phyloP scores from a whole-genome alignment of 495 filamentous ascomycete species.

The Penicillium canescens region DNA sequence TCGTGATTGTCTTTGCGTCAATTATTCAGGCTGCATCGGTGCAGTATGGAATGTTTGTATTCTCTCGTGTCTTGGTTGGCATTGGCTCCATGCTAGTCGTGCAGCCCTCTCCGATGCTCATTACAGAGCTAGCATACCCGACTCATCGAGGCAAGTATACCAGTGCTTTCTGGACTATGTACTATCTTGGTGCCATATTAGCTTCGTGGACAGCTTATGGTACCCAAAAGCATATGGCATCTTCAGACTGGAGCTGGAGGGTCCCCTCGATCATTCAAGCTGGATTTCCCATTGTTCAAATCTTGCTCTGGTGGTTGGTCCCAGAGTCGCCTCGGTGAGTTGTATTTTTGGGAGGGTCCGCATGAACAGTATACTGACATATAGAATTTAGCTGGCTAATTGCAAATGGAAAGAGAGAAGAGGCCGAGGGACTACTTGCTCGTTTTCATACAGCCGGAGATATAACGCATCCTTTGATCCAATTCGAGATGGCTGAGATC shows the following conservation, averaged over 20 bases:
- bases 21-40: conserved; percentile 27
- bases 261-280: conserved; percentile 45
- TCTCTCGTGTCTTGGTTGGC: conserved; percentile 32
- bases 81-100: conserved; percentile 30
- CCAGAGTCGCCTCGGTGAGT: conserved; percentile 46
- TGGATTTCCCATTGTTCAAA: conserved; percentile 39
- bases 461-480: conserved; percentile 14
- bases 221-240: conserved; percentile 25
- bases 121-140: conserved; percentile 62
- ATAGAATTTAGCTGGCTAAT: conserved; percentile 35
- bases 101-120: conserved; percentile 57
- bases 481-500: conserved; percentile 29
- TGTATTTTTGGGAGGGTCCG: background rate
- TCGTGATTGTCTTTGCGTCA: conserved; percentile 12
- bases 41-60: conserved; percentile 30
- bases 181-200: conserved; percentile 56
- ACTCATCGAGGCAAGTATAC: conserved; percentile 63
- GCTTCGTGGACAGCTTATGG: conserved; percentile 32
- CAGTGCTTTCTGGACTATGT: conserved; percentile 56
- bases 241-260: conserved; percentile 46
- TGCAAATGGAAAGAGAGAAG: conserved; percentile 33
- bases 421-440: conserved; percentile 35
- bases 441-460: conserved; percentile 31
- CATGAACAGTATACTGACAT: too few relatives aligned
- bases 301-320: conserved; percentile 41